A percentile compares a stretch with the other conserved stretches of the same genome.
Evolutionary conservation across 2,329 filamentous ascomycete genomes (phyloP).

Genomic region (Ophiognomonia clavigignenti-juglandacearum): DNA sequence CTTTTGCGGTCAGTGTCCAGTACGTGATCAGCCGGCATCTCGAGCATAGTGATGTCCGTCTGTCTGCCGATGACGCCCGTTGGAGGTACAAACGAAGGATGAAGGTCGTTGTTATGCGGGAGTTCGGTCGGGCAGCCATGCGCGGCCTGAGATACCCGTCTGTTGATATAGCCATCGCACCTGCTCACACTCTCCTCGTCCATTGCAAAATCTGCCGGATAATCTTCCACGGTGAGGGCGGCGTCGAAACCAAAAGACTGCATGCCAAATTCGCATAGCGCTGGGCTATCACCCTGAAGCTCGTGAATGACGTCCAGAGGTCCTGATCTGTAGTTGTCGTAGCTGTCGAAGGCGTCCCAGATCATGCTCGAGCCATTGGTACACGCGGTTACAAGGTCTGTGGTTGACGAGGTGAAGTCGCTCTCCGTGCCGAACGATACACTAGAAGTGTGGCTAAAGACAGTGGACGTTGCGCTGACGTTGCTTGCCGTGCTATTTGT

Average conservation of each 20-base stretch:
- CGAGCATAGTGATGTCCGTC: too few relatives aligned
- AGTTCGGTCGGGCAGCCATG: too few relatives aligned
- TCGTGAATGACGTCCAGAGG: slow-evolving; percentile 32
- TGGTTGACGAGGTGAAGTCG: slow-evolving; percentile 40
- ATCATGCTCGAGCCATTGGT: slow-evolving; percentile 25
- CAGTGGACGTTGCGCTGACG: slow-evolving; percentile 36
- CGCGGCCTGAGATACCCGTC: too few relatives aligned
- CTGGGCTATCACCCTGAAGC: slow-evolving; percentile 37
- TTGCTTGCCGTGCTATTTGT: slow-evolving; percentile 33
- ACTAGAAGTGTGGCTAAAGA: slow-evolving; percentile 38
- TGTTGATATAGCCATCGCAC: too few relatives aligned
- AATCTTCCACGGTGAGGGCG: slow-evolving; percentile 28
- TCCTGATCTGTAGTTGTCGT: slow-evolving; percentile 22
- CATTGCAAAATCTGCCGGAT: slow-evolving; percentile 32
- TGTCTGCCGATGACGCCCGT: too few relatives aligned
- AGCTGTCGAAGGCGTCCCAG: slow-evolving; percentile 14
- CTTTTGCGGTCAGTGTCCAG: background rate
- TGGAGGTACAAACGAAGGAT: too few relatives aligned
- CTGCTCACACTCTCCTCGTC: slow-evolving; percentile 21
- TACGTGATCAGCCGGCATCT: slow-evolving; percentile 1
- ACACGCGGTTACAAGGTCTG: slow-evolving; percentile 31
- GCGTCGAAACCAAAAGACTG: slow-evolving; percentile 33
- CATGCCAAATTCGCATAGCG: slow-evolving; percentile 20
- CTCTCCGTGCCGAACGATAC: slow-evolving; percentile 36
- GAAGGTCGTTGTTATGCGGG: too few relatives aligned